Percentiles rank a stretch among this genome's conserved stretches.
phyloP scores from a whole-genome alignment of 108 stramenopile genomes.

The Stephanodiscus minutulus region DNA sequence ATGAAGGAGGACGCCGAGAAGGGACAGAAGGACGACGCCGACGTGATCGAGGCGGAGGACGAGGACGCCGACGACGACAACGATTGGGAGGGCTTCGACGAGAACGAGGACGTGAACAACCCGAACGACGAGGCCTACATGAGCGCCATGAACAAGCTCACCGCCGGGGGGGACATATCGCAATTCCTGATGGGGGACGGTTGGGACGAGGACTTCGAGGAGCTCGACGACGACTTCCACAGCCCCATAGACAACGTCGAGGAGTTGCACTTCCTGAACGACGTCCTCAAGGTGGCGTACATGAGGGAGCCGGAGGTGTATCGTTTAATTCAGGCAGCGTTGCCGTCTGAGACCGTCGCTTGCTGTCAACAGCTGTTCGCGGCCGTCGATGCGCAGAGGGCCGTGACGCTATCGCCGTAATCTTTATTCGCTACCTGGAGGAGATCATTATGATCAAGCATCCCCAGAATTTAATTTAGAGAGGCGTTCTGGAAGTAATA shows the following conservation, averaged over 20 bases:
- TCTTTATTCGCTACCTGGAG: neutral
- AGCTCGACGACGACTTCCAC: conserved; percentile 83
- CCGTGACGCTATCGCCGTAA: conserved; percentile 1
- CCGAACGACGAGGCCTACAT: conserved; percentile 83
- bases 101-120: conserved; percentile 85
- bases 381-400: conserved; percentile 57
- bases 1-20: conserved; percentile 80
- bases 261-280: conserved; percentile 72
- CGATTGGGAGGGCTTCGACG: conserved; percentile 79
- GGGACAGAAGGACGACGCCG: conserved; percentile 47
- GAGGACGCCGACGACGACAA: conserved; percentile 59
- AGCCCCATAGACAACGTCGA: conserved; percentile 82
- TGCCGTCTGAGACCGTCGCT: conserved; percentile 68
- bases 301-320: conserved; percentile 81
- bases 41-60: conserved; percentile 47
- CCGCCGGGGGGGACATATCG: conserved; percentile 76
- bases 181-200: conserved; percentile 82
- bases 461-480: too few species aligned
- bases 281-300: conserved; percentile 75
- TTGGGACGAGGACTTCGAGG: conserved; percentile 84
- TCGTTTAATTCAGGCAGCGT: conserved; percentile 77
- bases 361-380: conserved; percentile 69
- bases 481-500: too few species aligned
- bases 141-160: conserved; percentile 75
- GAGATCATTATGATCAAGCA: neutral